These are phyloP conservation scores for Agaricales sp. DNA, from an alignment of 1,284 basidiomycete genomes.

Conservation along the genomic window DNA sequence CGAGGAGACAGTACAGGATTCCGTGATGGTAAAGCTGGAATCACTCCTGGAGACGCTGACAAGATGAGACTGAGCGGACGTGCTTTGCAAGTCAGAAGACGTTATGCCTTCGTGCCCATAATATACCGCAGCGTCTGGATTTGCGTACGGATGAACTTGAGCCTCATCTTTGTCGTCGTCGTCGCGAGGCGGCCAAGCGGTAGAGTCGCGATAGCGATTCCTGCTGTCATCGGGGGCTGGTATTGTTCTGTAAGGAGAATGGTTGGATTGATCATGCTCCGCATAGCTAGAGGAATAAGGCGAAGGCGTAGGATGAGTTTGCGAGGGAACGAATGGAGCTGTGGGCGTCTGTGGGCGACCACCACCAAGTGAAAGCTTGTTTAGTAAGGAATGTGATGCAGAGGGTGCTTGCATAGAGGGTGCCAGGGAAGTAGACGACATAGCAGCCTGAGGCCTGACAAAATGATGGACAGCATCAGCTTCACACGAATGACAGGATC, in stretches of 20 bases:
- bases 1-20: slow-evolving; percentile 25
- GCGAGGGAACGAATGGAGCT: slow-evolving; percentile 12
- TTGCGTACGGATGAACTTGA: slow-evolving; percentile 58
- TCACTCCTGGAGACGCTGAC: slow-evolving; percentile 30
- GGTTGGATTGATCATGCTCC: neutral
- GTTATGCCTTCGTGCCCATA: neutral
- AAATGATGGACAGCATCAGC: neutral
- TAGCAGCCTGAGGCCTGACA: slow-evolving; percentile 46
- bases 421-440: slow-evolving; percentile 43
- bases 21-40: slow-evolving; percentile 45
- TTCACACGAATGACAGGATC: neutral
- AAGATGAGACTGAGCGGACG: slow-evolving; percentile 15
- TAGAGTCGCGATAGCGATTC: neutral
- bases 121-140: slow-evolving; percentile 45
- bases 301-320: slow-evolving; percentile 11
- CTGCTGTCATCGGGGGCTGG: neutral
- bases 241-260: slow-evolving; percentile 2
- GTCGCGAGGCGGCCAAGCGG: neutral
- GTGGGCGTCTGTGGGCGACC: slow-evolving; percentile 9
- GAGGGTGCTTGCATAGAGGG: slow-evolving; percentile 16
- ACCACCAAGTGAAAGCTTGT: slow-evolving; percentile 5
- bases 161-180: neutral
- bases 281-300: slow-evolving; percentile 9
- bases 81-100: slow-evolving; percentile 19
- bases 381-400: slow-evolving; percentile 8